These are phyloP conservation scores for Filobasidium wieringae DNA, from an alignment of 768 basidiomycete genomes.

Conservation along the genomic window DNA sequence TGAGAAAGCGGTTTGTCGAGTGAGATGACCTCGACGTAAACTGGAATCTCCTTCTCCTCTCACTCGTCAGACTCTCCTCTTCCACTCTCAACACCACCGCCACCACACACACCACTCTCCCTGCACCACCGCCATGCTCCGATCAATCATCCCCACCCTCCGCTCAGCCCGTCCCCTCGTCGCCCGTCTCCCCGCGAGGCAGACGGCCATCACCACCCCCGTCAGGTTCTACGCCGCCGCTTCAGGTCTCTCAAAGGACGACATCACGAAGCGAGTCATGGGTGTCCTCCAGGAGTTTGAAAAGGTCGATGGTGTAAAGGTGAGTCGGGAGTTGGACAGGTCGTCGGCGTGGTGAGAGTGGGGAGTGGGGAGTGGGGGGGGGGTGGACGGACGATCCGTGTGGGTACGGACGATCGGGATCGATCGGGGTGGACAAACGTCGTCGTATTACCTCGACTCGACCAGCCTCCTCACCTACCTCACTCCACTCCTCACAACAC, in stretches of 20 bases:
- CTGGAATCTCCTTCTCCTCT: not conserved
- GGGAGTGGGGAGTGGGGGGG: not conserved
- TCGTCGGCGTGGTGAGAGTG: not conserved
- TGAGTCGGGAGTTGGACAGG: conserved; percentile 30
- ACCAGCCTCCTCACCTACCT: not conserved
- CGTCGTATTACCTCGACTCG: not conserved
- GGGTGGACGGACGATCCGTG: not conserved
- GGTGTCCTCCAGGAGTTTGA: conserved; percentile 81
- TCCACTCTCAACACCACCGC: not conserved
- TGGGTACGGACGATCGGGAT: too few relatives aligned
- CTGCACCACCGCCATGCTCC: too few relatives aligned
- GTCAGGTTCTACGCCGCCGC: conserved; percentile 50
- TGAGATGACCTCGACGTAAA: not conserved
- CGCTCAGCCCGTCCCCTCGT: conserved; percentile 14
- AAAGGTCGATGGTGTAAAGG: conserved; percentile 70
- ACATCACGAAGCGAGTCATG: conserved; percentile 61
- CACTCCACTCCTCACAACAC: not conserved
- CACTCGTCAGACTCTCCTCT: not conserved
- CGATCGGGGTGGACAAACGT: not conserved
- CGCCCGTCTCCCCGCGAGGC: conserved; percentile 5
- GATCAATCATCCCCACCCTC: conserved; percentile 26
- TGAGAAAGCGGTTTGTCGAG: not conserved
- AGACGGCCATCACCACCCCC: not conserved
- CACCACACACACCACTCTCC: too few relatives aligned
- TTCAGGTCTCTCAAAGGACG: conserved; percentile 53